Conservation (phyloP, 148 eudicot species). For the Silene uniflora region DNA sequence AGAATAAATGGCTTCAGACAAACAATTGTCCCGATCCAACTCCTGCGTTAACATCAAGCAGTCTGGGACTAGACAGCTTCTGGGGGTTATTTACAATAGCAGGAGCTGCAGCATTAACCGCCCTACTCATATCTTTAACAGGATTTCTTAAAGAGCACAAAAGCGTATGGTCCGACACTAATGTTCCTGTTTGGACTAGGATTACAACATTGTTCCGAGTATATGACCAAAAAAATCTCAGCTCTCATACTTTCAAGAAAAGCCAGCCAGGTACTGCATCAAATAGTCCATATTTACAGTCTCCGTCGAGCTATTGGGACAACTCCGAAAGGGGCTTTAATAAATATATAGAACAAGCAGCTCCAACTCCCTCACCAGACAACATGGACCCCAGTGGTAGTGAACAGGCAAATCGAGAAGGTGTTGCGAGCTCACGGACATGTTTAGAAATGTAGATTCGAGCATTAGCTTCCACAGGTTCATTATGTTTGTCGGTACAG, state of each 20-base stretch:
- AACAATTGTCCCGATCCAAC: slow-evolving; percentile 11
- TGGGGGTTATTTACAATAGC: slow-evolving; percentile 34
- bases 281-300: slow-evolving; percentile 18
- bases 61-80: slow-evolving; percentile 32
- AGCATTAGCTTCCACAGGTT: too few relatives aligned
- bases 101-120: slow-evolving; percentile 21
- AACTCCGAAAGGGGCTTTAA: slow-evolving; percentile 20
- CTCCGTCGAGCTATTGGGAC: slow-evolving; percentile 25
- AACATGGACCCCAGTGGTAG: neutral
- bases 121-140: slow-evolving; percentile 24
- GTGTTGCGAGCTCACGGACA: too few relatives aligned
- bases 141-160: slow-evolving; percentile 22
- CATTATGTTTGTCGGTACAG: too few relatives aligned
- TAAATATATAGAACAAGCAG: slow-evolving; percentile 5
- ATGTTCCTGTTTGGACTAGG: slow-evolving; percentile 20
- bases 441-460: too few relatives aligned
- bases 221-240: slow-evolving; percentile 24
- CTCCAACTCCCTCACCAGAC: neutral
- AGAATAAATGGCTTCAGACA: slow-evolving; percentile 33
- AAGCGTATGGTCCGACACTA: slow-evolving; percentile 15
- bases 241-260: slow-evolving; percentile 31
- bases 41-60: slow-evolving; percentile 16
- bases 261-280: slow-evolving; percentile 7
- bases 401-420: too few relatives aligned
- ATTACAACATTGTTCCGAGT: slow-evolving; percentile 12